Evolutionary conservation across 495 filamentous ascomycete genomes (phyloP).

Genomic region (Aspergillus ellipticus): DNA sequence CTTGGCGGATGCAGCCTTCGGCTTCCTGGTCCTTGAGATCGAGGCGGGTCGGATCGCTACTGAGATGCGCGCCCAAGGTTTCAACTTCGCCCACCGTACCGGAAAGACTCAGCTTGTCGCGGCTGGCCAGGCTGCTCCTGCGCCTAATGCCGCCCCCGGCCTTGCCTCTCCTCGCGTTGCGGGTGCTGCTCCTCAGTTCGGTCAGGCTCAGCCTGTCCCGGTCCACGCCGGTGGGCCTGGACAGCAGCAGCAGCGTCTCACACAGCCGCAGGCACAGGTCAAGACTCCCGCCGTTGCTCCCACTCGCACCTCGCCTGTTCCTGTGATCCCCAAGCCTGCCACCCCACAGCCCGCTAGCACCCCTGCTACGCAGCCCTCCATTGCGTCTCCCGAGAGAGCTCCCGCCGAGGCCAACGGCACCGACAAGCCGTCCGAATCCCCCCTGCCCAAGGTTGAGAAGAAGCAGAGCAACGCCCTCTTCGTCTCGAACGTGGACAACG

Average conservation of each 20-base stretch:
- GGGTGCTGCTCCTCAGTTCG: slow-evolving; percentile 40
- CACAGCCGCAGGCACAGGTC: slow-evolving; percentile 25
- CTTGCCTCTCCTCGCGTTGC: slow-evolving; percentile 19
- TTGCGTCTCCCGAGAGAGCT: slow-evolving; percentile 31
- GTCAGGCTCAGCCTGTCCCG: slow-evolving; percentile 34
- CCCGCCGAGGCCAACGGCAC: slow-evolving; percentile 35
- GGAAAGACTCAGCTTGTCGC: slow-evolving; percentile 43
- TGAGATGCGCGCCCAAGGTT: slow-evolving; percentile 97
- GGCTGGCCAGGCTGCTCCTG: slow-evolving; percentile 28
- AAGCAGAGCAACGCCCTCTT: slow-evolving; percentile 76
- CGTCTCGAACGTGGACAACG: slow-evolving; percentile 70
- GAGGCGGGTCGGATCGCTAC: slow-evolving; percentile 93
- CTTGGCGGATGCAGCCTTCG: slow-evolving; percentile 94
- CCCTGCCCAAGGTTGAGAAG: slow-evolving; percentile 39
- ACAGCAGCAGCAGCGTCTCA: slow-evolving; percentile 32
- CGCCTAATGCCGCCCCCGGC: slow-evolving; percentile 40
- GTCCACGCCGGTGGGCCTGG: slow-evolving; percentile 27
- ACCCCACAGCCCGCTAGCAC: slow-evolving; percentile 49
- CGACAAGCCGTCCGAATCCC: slow-evolving; percentile 32
- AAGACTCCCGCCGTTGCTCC: slow-evolving; percentile 33
- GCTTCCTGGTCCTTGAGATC: slow-evolving; percentile 90
- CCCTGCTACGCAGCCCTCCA: slow-evolving; percentile 32
- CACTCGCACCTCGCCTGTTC: slow-evolving; percentile 45
- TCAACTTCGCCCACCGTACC: slow-evolving; percentile 94
- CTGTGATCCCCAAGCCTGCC: slow-evolving; percentile 52